A percentile compares a stretch with the other conserved stretches of the same genome.
Conservation (phyloP, 129 eudicot species). For the Ambrosia artemisiifolia region DNA sequence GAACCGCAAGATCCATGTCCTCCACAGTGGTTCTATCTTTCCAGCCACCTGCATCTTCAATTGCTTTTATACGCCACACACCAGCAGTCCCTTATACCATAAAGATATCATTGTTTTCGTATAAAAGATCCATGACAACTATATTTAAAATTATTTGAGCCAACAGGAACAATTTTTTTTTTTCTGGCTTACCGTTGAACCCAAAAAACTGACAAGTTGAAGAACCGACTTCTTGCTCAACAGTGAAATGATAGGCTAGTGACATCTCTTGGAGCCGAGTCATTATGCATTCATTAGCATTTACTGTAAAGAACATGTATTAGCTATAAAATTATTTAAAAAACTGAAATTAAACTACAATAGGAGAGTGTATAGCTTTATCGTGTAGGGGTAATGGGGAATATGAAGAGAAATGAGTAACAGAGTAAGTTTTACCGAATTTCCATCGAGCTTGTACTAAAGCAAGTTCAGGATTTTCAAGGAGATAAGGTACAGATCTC, state of each 20-base stretch:
- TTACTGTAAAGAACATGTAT: constrained; percentile 38
- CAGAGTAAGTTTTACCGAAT: constrained; percentile 50
- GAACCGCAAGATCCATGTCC: constrained; percentile 87
- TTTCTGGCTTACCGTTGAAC: constrained; percentile 57
- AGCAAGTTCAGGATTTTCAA: constrained; percentile 64
- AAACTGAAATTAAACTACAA: background rate
- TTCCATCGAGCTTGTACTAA: constrained; percentile 94
- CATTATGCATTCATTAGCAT: constrained; percentile 80
- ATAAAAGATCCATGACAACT: background rate
- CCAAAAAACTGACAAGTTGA: constrained; percentile 80
- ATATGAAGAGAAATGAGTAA: constrained; percentile 5
- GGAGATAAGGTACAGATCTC: constrained; percentile 71
- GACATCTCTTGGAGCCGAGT: constrained; percentile 91
- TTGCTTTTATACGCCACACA: constrained; percentile 73
- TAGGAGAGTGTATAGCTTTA: background rate
- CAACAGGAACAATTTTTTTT: background rate
- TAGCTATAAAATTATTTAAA: background rate
- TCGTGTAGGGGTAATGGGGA: background rate
- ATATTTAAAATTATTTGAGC: constrained; percentile 4
- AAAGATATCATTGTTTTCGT: background rate
- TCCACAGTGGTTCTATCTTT: constrained; percentile 90
- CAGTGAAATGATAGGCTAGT: constrained; percentile 70
- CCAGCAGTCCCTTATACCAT: constrained; percentile 71
- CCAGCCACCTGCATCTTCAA: constrained; percentile 89
- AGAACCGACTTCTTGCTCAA: constrained; percentile 92